Percentiles rank a stretch among this genome's conserved stretches.
Evolutionary conservation across 495 filamentous ascomycete genomes (phyloP).

Genomic region (Neurospora tetraspora): DNA sequence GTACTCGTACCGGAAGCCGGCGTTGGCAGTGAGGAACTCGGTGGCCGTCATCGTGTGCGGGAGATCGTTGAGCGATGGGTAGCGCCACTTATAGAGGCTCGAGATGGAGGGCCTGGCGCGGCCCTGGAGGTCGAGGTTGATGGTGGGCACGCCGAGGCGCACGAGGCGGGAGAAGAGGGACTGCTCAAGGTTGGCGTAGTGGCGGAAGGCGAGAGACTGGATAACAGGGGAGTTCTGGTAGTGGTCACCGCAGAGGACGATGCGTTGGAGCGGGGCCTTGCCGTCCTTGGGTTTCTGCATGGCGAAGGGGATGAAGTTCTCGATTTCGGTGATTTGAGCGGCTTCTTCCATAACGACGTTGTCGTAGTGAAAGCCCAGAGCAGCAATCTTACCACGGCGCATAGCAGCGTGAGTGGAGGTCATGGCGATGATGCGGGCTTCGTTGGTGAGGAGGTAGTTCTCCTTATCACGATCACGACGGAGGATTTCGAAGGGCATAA

Average conservation of each 20-base stretch:
- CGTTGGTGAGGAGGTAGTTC: slow-evolving; percentile 90
- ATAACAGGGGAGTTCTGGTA: slow-evolving; percentile 94
- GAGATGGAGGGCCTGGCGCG: slow-evolving; percentile 80
- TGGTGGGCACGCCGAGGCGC: slow-evolving; percentile 78
- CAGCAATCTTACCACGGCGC: slow-evolving; percentile 82
- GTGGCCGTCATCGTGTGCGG: slow-evolving; percentile 54
- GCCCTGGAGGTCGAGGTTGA: slow-evolving; percentile 87
- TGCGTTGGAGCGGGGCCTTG: slow-evolving; percentile 66
- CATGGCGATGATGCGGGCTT: slow-evolving; percentile 95
- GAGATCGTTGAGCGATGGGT: slow-evolving; percentile 69
- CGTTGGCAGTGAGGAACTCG: slow-evolving; percentile 77
- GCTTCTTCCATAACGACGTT: slow-evolving; percentile 99
- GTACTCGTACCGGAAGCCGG: slow-evolving; percentile 87
- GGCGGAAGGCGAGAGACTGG: slow-evolving; percentile 89
- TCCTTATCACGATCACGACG: slow-evolving; percentile 79
- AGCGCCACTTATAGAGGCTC: slow-evolving; percentile 88
- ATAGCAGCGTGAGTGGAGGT: slow-evolving; percentile 98
- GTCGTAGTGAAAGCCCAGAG: slow-evolving; percentile 91
- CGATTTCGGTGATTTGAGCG: slow-evolving; percentile 94
- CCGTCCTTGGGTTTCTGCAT: slow-evolving; percentile 74
- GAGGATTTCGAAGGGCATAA: slow-evolving; percentile 90
- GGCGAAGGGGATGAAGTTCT: slow-evolving; percentile 88
- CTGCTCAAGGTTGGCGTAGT: slow-evolving; percentile 94
- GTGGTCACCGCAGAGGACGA: slow-evolving; percentile 92
- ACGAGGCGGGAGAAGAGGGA: slow-evolving; percentile 87